Evolutionary conservation across 164 flowering plant species (phyloP).

Genomic region (Sedum album): DNA sequence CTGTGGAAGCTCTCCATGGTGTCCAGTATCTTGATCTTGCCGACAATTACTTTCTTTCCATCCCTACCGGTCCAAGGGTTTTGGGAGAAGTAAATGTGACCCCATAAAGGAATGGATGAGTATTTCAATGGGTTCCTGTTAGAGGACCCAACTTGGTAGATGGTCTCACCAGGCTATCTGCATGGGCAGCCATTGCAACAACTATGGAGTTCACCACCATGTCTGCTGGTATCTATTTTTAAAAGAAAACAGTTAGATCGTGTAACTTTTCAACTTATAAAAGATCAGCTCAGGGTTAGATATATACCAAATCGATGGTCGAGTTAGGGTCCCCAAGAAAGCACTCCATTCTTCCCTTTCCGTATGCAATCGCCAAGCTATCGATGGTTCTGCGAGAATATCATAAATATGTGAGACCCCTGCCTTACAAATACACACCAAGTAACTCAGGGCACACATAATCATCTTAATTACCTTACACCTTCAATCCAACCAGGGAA

Average conservation of each 20-base stretch:
- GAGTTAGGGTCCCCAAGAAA: conserved; percentile 20
- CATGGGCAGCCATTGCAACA: conserved; percentile 8
- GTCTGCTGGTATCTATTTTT: conserved; percentile 21
- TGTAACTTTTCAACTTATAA: too few species aligned
- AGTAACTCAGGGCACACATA: not conserved
- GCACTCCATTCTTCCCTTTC: conserved; percentile 27
- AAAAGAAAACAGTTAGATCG: conserved; percentile 6
- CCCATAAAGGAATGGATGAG: conserved; percentile 10
- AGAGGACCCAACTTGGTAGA: conserved; percentile 17
- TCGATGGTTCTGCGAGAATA: conserved; percentile 12
- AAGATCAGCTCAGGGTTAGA: too few species aligned
- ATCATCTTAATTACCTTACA: conserved; percentile 29
- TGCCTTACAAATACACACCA: not conserved
- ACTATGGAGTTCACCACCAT: conserved; percentile 9
- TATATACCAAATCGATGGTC: conserved; percentile 19
- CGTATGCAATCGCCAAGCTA: conserved; percentile 27
- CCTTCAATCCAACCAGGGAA: conserved; percentile 21
- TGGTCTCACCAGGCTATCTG: conserved; percentile 9
- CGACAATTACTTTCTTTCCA: conserved; percentile 45
- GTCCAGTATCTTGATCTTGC: conserved; percentile 18
- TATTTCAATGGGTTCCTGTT: conserved; percentile 19
- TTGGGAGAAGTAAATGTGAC: conserved; percentile 18
- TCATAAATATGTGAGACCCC: not conserved
- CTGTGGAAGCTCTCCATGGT: conserved; percentile 38
- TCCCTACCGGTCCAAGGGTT: conserved; percentile 46